phyloP scores from a whole-genome alignment of 129 eudicot species.

The Erigeron canadensis region DNA sequence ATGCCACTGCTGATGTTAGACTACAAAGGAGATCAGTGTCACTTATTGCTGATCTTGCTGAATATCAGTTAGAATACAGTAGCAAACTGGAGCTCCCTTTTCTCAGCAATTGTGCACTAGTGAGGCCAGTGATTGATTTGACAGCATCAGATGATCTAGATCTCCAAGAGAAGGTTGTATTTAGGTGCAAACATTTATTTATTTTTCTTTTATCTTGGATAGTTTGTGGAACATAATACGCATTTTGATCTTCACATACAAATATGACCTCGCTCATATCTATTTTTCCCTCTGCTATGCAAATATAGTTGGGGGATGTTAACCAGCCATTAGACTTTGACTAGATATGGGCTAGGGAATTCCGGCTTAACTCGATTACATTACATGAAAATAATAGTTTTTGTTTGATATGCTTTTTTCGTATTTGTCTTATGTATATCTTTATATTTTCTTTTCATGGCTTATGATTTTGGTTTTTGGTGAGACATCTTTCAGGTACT shows the following conservation, averaged over 20 bases:
- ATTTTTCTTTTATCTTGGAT: neutral
- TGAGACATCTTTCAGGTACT: conserved; percentile 51
- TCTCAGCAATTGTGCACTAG: conserved; percentile 53
- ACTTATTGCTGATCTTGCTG: conserved; percentile 76
- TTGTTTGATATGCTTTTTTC: neutral
- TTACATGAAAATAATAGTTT: neutral
- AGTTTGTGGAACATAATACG: too few species aligned
- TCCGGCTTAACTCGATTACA: neutral
- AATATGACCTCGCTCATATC: neutral
- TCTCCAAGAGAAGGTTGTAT: conserved; percentile 84
- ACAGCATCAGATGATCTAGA: conserved; percentile 57
- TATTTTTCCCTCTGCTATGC: neutral
- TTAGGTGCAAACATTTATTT: neutral
- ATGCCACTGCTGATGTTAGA: conserved; percentile 69
- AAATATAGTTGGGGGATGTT: too few species aligned
- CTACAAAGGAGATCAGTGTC: conserved; percentile 61
- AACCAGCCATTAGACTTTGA: neutral
- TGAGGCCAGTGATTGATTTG: conserved; percentile 64
- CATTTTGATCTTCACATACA: too few species aligned
- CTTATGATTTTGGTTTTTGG: conserved; percentile 11
- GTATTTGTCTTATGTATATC: neutral
- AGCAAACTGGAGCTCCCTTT: conserved; percentile 43
- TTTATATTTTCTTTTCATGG: too few species aligned
- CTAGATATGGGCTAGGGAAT: neutral
- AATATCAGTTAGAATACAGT: conserved; percentile 45